These are phyloP conservation scores for Serendipita vermifera DNA, from an alignment of 768 basidiomycete species.

Conservation along the genomic window DNA sequence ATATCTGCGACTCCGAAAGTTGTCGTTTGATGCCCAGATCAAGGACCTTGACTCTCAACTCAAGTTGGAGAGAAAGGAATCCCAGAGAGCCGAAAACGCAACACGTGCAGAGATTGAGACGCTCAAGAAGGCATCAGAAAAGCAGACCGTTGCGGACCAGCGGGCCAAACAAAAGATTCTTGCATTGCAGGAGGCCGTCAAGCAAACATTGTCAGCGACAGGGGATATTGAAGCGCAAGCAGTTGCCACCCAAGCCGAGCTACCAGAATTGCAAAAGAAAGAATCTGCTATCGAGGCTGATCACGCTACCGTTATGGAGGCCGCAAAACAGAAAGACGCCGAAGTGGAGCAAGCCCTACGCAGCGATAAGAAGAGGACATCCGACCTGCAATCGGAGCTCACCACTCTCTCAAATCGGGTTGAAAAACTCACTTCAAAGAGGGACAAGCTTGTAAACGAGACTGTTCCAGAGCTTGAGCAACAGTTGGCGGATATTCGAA, in stretches of 20 bases:
- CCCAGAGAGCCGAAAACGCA: constrained; percentile 70
- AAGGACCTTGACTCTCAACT: constrained; percentile 53
- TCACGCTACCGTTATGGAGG: constrained; percentile 23
- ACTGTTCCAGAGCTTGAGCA: constrained; percentile 55
- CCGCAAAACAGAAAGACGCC: constrained; percentile 20
- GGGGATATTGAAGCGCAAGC: constrained; percentile 32
- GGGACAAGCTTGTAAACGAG: constrained; percentile 49
- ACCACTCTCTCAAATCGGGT: constrained; percentile 42
- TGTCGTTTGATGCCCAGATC: constrained; percentile 49
- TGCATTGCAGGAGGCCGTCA: constrained; percentile 79
- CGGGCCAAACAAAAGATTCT: constrained; percentile 78
- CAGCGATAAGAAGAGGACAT: constrained; percentile 40
- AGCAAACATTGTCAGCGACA: constrained; percentile 52
- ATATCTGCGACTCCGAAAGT: constrained; percentile 56
- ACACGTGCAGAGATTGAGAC: constrained; percentile 75
- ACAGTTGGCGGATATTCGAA: constrained; percentile 44
- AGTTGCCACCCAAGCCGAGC: constrained; percentile 29
- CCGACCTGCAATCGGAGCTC: constrained; percentile 46
- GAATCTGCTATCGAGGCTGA: constrained; percentile 26
- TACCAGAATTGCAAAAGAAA: constrained; percentile 29
- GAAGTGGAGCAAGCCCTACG: constrained; percentile 39
- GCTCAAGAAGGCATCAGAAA: constrained; percentile 72
- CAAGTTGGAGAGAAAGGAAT: constrained; percentile 65
- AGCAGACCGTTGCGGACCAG: constrained; percentile 56
- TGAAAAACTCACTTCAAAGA: constrained; percentile 52